These are phyloP conservation scores for Sisymbrium altissimum DNA, from an alignment of 345 rosid genomes.

Conservation along the genomic window DNA sequence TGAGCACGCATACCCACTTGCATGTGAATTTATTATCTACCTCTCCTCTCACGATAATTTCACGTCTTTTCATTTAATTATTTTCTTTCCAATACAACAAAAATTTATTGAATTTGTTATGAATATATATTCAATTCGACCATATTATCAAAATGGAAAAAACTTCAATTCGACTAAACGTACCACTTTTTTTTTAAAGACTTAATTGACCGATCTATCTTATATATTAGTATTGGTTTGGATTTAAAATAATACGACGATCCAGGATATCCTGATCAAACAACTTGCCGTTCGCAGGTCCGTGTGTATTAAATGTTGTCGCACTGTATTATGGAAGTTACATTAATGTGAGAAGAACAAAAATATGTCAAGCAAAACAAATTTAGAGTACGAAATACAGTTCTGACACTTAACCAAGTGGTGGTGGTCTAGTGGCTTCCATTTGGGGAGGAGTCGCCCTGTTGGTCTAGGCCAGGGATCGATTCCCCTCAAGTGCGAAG, in stretches of 20 bases:
- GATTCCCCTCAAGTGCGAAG: too few relatives aligned
- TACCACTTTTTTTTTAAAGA: too few relatives aligned
- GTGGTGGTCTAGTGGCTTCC: too few relatives aligned
- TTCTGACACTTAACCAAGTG: too few relatives aligned
- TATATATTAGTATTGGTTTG: background rate
- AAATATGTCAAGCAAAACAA: conserved; percentile 2
- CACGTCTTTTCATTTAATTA: conserved; percentile 26
- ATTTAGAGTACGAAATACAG: background rate
- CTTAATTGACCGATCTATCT: background rate
- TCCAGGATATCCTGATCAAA: background rate
- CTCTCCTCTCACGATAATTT: background rate
- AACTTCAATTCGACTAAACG: background rate
- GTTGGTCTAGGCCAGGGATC: too few relatives aligned
- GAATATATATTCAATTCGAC: background rate
- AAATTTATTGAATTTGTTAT: background rate
- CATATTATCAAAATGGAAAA: background rate
- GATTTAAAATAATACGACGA: background rate
- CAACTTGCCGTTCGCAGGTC: conserved; percentile 1
- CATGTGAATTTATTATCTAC: conserved; percentile 36
- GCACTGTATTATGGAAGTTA: conserved; percentile 5
- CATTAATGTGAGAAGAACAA: background rate
- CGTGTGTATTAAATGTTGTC: conserved; percentile 27
- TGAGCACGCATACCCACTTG: conserved; percentile 29
- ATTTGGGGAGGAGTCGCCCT: too few relatives aligned
- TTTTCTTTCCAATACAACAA: background rate